Conservation (phyloP, 352 stramenopile genomes). For the Globisporangium canariense region DNA sequence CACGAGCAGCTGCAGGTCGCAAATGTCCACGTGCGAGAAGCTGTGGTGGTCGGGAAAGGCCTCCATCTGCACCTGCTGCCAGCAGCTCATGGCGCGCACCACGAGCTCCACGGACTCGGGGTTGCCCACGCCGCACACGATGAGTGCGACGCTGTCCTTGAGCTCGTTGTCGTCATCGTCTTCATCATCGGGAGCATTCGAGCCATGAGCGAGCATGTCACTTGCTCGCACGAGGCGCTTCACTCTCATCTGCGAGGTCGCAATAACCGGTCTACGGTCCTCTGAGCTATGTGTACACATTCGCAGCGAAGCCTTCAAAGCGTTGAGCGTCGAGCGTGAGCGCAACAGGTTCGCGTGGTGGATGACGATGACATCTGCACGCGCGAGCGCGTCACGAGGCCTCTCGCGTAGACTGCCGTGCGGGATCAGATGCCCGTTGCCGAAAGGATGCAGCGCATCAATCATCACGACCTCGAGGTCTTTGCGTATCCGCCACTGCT, state of each 20-base stretch:
- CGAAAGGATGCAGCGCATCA: constrained; percentile 60
- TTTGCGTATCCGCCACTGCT: constrained; percentile 62
- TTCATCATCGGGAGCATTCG: neutral
- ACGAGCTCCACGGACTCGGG: constrained; percentile 49
- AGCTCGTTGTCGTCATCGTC: constrained; percentile 7
- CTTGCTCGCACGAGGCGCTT: constrained; percentile 21
- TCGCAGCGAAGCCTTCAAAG: constrained; percentile 20
- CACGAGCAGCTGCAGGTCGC: constrained; percentile 21
- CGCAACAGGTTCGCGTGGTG: constrained; percentile 54
- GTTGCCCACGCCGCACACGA: constrained; percentile 68
- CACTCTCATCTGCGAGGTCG: constrained; percentile 49
- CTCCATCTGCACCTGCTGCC: constrained; percentile 32
- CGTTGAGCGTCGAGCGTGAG: constrained; percentile 6
- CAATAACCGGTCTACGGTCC: constrained; percentile 26
- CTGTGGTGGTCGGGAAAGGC: constrained; percentile 62
- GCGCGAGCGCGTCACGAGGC: constrained; percentile 34
- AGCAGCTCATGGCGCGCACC: constrained; percentile 31
- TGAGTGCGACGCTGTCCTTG: constrained; percentile 24
- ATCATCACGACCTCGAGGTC: constrained; percentile 75
- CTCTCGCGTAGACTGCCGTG: constrained; percentile 52
- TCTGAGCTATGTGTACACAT: constrained; percentile 7
- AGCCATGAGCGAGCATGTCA: constrained; percentile 3
- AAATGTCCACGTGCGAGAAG: constrained; percentile 37
- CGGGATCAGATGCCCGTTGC: constrained; percentile 57
- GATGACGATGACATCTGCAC: constrained; percentile 52